phyloP scores from a whole-genome alignment of 108 stramenopile genomes.

The Schizochytrium sp. region DNA sequence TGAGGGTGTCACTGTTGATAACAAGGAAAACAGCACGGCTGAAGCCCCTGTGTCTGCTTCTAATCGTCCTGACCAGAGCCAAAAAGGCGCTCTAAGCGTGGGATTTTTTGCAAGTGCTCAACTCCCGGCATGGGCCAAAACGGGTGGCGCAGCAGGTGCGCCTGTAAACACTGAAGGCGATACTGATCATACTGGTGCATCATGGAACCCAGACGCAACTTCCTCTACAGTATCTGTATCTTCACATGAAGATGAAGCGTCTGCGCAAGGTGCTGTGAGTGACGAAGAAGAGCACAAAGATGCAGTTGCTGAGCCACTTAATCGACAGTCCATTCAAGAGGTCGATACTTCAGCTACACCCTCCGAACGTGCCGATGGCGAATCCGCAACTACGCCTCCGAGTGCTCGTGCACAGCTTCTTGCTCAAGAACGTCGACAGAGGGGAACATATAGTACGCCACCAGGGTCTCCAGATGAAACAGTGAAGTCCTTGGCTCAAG shows the following conservation, averaged over 20 bases:
- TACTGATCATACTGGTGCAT: not conserved
- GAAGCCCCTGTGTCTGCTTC: not conserved
- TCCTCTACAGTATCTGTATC: not conserved
- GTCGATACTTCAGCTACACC: not conserved
- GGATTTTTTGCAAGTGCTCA: not conserved
- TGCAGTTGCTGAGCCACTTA: not conserved
- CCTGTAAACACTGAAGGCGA: not conserved
- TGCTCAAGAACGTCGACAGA: not conserved
- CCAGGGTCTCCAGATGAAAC: not conserved
- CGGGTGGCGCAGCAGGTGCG: not conserved
- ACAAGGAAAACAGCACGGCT: not conserved
- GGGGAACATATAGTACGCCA: not conserved
- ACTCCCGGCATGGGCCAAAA: not conserved
- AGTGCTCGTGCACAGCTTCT: not conserved
- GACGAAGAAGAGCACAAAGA: slow-evolving; percentile 26
- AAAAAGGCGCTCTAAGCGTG: too few relatives aligned
- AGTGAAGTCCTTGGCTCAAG: slow-evolving; percentile 12
- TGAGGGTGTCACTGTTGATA: not conserved
- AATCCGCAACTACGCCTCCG: not conserved
- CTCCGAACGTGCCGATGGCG: not conserved
- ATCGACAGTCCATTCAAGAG: not conserved
- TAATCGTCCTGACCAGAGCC: too few relatives aligned
- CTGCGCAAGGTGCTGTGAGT: not conserved
- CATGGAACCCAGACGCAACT: not conserved
- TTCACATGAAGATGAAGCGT: not conserved